Conservation (phyloP, 306 rosid genomes). For the Cucurbita maxima region DNA sequence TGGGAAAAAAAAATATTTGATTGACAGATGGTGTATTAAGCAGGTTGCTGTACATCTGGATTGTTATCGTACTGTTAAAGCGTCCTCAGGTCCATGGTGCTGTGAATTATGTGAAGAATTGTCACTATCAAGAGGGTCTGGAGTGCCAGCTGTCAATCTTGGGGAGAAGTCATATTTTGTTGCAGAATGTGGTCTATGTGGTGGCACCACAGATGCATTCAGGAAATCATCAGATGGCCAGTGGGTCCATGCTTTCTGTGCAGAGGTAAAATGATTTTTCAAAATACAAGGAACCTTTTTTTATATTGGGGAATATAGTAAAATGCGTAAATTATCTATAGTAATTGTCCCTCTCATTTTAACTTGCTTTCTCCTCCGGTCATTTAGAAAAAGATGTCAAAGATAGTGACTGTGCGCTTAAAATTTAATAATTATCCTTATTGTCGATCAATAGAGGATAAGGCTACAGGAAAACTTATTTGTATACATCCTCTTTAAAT, state of each 20-base stretch:
- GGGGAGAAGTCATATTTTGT: slow-evolving; percentile 72
- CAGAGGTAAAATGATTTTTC: slow-evolving; percentile 46
- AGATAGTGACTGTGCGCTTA: neutral
- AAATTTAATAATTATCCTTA: neutral
- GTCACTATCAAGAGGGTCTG: slow-evolving; percentile 32
- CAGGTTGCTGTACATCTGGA: slow-evolving; percentile 95
- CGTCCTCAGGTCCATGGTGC: slow-evolving; percentile 82
- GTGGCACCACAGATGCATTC: slow-evolving; percentile 86
- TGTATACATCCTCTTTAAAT: neutral
- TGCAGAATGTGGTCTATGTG: slow-evolving; percentile 82
- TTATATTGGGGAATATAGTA: neutral
- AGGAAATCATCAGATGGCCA: slow-evolving; percentile 83
- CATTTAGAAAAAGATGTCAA: neutral
- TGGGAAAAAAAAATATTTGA: neutral
- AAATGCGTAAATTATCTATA: neutral
- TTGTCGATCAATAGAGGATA: neutral
- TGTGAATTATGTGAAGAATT: slow-evolving; percentile 87
- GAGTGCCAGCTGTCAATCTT: slow-evolving; percentile 42
- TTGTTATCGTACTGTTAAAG: slow-evolving; percentile 74
- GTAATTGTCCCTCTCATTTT: neutral
- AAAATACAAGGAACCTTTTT: neutral
- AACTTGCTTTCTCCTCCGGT: neutral
- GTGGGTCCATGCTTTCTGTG: slow-evolving; percentile 98
- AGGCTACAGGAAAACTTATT: neutral
- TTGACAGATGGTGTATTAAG: neutral